Evolutionary conservation across 345 rosid species (phyloP).

Genomic region (Aegle marmelos): DNA sequence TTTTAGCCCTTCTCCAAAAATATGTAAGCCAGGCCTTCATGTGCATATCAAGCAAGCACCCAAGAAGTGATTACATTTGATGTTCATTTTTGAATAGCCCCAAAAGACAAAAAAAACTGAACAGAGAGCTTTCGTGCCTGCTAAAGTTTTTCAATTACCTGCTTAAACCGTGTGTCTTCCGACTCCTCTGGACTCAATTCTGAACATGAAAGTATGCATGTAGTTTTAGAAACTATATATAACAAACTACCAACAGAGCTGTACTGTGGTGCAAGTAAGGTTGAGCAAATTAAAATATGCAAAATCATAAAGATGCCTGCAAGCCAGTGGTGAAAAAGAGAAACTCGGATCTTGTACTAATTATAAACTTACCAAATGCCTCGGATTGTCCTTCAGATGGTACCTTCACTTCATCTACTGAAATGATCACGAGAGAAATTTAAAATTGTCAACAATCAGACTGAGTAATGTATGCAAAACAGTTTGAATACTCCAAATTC

Average conservation of each 20-base stretch:
- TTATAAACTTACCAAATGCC: slow-evolving; percentile 59
- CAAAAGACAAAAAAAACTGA: neutral
- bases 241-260: no score
- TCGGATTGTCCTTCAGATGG: slow-evolving; percentile 68
- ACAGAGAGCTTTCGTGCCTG: no score
- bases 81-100: neutral
- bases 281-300: no score
- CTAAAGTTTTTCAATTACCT: slow-evolving; percentile 35
- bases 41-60: neutral
- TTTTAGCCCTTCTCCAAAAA: slow-evolving; percentile 82
- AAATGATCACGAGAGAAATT: slow-evolving; percentile 2
- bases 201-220: no score
- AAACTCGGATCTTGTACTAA: neutral
- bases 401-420: slow-evolving; percentile 59
- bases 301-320: no score
- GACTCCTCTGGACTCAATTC: slow-evolving; percentile 47
- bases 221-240: no score
- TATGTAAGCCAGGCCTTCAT: slow-evolving; percentile 83
- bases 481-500: neutral
- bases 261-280: no score
- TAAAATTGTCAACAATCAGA: slow-evolving; percentile 7
- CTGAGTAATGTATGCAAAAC: neutral
- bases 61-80: neutral
- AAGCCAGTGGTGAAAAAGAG: no score
- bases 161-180: slow-evolving; percentile 80